Conservation (phyloP, 2,329 filamentous ascomycete genomes). For the Pseudogymnoascus sp. region DNA sequence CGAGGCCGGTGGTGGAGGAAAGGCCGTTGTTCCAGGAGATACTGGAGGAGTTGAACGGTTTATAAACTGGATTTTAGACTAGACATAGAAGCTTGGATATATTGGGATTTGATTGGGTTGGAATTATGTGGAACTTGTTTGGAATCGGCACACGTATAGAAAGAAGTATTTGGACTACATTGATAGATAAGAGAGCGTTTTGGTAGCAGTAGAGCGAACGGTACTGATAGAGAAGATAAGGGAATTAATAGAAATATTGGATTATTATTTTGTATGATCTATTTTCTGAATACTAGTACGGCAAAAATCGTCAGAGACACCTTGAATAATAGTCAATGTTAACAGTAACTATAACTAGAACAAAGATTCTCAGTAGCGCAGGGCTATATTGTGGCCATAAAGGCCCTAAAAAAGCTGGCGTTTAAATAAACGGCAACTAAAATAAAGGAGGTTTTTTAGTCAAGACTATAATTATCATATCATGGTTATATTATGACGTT, state of each 20-base stretch:
- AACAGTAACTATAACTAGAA: background rate
- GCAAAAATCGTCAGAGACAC: background rate
- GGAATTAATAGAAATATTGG: background rate
- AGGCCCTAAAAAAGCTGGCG: background rate
- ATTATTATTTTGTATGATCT: background rate
- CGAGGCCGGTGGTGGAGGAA: constrained; percentile 23
- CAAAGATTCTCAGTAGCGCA: background rate
- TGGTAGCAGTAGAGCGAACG: background rate
- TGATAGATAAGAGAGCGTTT: background rate
- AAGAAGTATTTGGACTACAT: background rate
- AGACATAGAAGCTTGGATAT: background rate
- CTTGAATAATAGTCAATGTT: background rate
- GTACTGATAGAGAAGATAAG: background rate
- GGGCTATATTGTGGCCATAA: background rate
- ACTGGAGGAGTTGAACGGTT: constrained; percentile 18
- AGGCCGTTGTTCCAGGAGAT: constrained; percentile 25
- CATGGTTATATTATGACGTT: background rate
- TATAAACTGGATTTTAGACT: constrained; percentile 14
- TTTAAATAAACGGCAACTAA: background rate
- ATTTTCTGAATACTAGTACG: background rate
- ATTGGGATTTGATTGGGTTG: background rate
- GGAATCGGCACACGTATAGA: background rate
- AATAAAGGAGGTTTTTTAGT: background rate
- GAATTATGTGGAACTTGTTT: background rate
- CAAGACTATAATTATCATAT: background rate